Base-by-base conservation (phyloP, 805 yeast genomes). In the Pichia californica region DNA sequence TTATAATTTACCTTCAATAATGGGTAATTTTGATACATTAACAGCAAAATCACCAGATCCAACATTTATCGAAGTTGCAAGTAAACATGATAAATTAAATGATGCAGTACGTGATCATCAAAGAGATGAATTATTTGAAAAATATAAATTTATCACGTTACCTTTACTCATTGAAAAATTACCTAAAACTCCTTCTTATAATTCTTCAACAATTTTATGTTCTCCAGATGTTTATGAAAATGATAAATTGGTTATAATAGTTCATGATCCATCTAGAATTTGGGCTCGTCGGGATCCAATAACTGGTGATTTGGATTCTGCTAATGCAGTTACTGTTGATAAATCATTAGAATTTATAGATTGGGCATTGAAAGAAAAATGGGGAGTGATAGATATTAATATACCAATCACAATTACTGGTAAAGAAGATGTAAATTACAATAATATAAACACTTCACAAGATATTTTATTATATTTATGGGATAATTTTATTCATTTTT, bases 191-290 rank as follows among this genome's bases (percentile, higher is more conserved):
- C 52, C 69, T 5, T 76, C 74, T 29, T 68, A 71, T 54, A 84
- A 75, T 43, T 85, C 76, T 58, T 49, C 50, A 15, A 81, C 76
- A 52, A 77, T 82, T 11, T 57, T 87, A 37, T 81, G 89, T n/a
- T 74, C 89, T 13, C 81, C 87, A 10, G 73, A 77, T 43, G 73
- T 89, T 21, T 77, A 77, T 58, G 74, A 76, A 11, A 66, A 80
- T 31, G 73, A 77, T n/a, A 76, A 83, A 7, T 62, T 89, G 6
- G 66, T 88, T 9, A 67, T 91, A 8, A 60, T 86, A 7, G 77
- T 89, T 16, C 98, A 89, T 62, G 98, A 89, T 56, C 87, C 97
- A 3, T 86, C 96, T 7, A 89, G 88, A 46, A 73, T 93, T 7
- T 88, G 96, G 95, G 95, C 94, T 2, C 78, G 81, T 51, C 67